Percentiles rank a stretch among this genome's conserved stretches.
Evolutionary conservation across 2,329 filamentous ascomycete genomes (phyloP).

Genomic region (Microdochium nivale): DNA sequence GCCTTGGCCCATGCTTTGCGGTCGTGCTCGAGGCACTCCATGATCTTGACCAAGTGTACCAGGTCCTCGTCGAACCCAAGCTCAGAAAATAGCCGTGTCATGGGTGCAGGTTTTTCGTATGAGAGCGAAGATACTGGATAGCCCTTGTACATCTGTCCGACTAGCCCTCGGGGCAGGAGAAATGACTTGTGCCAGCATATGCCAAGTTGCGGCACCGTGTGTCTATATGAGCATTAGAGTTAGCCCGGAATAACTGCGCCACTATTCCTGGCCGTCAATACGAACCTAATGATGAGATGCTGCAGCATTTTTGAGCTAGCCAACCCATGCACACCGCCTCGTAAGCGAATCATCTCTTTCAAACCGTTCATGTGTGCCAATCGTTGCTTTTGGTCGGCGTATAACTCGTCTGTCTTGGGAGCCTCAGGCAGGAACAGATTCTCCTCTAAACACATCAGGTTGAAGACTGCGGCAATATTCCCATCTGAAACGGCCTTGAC

Average conservation of each 20-base stretch:
- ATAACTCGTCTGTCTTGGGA: neutral
- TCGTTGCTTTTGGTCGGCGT: neutral
- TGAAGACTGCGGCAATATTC: conserved; percentile 2
- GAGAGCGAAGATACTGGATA: neutral
- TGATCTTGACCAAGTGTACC: neutral
- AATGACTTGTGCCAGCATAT: neutral
- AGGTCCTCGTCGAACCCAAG: neutral
- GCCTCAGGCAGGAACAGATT: conserved; percentile 1
- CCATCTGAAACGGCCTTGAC: neutral
- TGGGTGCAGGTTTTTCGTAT: neutral
- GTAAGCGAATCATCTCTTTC: neutral
- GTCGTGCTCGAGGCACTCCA: neutral
- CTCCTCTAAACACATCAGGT: conserved; percentile 1
- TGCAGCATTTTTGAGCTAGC: neutral
- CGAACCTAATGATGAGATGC: neutral
- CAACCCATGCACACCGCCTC: neutral
- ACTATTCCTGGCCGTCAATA: neutral
- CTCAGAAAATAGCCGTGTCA: neutral
- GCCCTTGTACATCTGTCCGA: neutral
- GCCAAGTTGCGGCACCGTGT: neutral
- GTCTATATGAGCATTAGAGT: neutral
- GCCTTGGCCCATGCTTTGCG: neutral
- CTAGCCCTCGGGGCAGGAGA: neutral
- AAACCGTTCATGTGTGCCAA: neutral
- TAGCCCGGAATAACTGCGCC: neutral